Percentiles rank a stretch among this genome's conserved stretches.
Conservation (phyloP, 805 yeast species). For the Yarrowia alimentaria region DNA sequence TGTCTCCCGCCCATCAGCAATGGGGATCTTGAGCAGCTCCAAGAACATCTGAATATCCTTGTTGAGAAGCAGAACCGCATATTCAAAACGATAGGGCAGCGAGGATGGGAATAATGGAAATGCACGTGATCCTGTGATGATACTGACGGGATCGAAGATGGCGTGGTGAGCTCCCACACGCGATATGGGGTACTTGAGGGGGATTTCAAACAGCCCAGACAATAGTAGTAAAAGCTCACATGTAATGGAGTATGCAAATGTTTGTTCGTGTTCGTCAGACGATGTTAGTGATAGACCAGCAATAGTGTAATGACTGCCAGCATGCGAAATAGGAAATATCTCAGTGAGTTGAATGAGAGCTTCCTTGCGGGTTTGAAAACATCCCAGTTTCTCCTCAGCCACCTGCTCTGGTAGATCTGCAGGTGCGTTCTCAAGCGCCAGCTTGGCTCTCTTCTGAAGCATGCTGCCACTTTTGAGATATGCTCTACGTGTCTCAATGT, state of each 20-base stretch:
- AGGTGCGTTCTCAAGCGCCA: not conserved
- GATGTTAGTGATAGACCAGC: constrained; percentile 6
- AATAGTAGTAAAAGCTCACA: constrained; percentile 22
- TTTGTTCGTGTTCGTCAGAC: constrained; percentile 19
- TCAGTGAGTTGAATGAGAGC: not conserved
- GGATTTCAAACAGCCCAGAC: constrained; percentile 18
- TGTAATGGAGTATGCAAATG: constrained; percentile 22
- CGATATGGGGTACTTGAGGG: constrained; percentile 15
- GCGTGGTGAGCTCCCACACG: constrained; percentile 13
- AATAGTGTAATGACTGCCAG: constrained; percentile 2
- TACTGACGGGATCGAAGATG: constrained; percentile 21
- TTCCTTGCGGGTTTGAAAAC: not conserved
- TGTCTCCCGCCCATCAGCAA: constrained; percentile 21
- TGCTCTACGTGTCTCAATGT: constrained; percentile 3
- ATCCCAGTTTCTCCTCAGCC: not conserved
- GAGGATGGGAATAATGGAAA: constrained; percentile 24
- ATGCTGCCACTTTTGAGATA: constrained; percentile 16
- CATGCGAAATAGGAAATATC: constrained; percentile 10
- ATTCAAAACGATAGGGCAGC: constrained; percentile 16
- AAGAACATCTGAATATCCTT: constrained; percentile 22
- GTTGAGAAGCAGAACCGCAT: constrained; percentile 19
- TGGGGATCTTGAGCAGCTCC: constrained; percentile 23
- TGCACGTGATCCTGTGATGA: constrained; percentile 19
- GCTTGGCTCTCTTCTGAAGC: constrained; percentile 2
- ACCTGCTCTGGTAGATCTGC: not conserved